Base-by-base conservation (phyloP, 805 yeast genomes). In the Candida tibetensis region DNA sequence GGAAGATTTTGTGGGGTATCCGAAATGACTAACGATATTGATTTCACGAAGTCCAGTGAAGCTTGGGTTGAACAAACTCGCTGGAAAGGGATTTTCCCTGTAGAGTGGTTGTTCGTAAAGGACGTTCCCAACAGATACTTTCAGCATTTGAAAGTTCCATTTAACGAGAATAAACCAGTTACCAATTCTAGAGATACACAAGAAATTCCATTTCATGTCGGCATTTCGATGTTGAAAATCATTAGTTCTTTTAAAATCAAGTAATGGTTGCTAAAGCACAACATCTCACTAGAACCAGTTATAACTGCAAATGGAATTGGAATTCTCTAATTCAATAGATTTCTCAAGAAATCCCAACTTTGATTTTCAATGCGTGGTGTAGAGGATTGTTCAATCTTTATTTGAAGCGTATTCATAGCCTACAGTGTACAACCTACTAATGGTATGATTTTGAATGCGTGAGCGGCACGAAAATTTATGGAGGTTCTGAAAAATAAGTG, bases 171-270 rank as follows among this genome's bases (percentile, higher is more conserved):
- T 40, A 66, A 69, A 49, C 74, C 81, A 1, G 77, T 80, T 1
- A 74, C 82, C 1, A 69, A 72, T 45, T 77, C 83, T 14, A 69
- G 84, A 47, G 85, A 80, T 48, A 76, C 83, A 0, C 83, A 79
- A 52, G 81, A 76, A 40, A 47, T 79, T 15, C 79, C 83, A 1
- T 61, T 59, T 34, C 67, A 64, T 2, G 58, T 73, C 19, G 83
- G 79, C 1, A 41, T 59, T 7, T 59, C 71, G 14, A 69, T 79
- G 70, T 39, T 79, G 28, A 63, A 69, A 17, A 60, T 75, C 4
- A 75, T 76, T 47, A 49, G 53, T 34, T 47, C 57, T 14, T 59
- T 53, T 36, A 46, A 28, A 14, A 13, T 10, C 4, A 30, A n/a
- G 10, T 14, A 28, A 10, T 28, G 16, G 18, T n/a, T n/a, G n/a